Percentiles rank a stretch among this genome's conserved stretches.
Evolutionary conservation across 2,329 filamentous ascomycete genomes (phyloP).

Genomic region (Macrophomina pseudophaseolina): DNA sequence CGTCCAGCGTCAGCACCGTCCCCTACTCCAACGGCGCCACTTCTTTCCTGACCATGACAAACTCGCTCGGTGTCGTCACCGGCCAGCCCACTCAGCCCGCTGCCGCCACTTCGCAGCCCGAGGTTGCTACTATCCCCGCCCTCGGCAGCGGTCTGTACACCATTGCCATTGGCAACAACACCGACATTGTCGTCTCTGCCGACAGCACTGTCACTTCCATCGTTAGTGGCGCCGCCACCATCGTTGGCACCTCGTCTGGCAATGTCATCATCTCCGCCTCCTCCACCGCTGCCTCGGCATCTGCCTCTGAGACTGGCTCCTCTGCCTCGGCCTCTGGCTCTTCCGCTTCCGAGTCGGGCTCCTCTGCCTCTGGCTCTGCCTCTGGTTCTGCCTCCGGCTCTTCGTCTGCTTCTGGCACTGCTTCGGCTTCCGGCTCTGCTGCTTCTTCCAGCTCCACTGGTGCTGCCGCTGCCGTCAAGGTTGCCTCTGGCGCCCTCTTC

Average conservation of each 20-base stretch:
- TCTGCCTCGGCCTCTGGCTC: conserved; percentile 25
- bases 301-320: conserved; percentile 23
- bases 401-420: conserved; percentile 23
- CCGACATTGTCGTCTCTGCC: conserved; percentile 40
- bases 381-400: not conserved
- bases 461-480: conserved; percentile 23
- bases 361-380: not conserved
- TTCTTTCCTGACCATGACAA: conserved; percentile 37
- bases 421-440: conserved; percentile 24
- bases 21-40: conserved; percentile 37
- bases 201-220: conserved; percentile 41
- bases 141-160: conserved; percentile 43
- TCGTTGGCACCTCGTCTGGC: conserved; percentile 21
- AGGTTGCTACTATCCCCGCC: conserved; percentile 42
- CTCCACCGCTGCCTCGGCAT: conserved; percentile 21
- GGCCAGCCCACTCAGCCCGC: conserved; percentile 39
- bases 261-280: conserved; percentile 11
- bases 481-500: conserved; percentile 27
- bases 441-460: conserved; percentile 28
- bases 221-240: conserved; percentile 29
- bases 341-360: not conserved
- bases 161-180: conserved; percentile 35
- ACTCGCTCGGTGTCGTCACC: conserved; percentile 43
- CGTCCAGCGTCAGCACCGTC: conserved; percentile 10
- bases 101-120: conserved; percentile 31